phyloP scores from a whole-genome alignment of 345 rosid species.

The Microthlaspi erraticum region DNA sequence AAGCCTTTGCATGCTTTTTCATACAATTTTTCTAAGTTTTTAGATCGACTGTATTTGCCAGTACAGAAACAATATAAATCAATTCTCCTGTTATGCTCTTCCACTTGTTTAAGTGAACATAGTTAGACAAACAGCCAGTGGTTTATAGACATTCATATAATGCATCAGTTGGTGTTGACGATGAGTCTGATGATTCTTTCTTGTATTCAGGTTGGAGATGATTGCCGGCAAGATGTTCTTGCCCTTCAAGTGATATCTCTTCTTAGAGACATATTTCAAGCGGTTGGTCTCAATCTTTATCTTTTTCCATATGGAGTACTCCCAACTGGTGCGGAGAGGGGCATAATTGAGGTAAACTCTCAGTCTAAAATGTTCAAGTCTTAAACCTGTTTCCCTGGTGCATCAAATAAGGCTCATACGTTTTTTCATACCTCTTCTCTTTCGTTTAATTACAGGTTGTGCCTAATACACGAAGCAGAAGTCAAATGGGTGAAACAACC shows the following conservation, averaged over 20 bases:
- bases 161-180: slow-evolving; percentile 15
- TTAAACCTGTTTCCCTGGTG: not conserved
- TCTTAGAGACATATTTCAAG: slow-evolving; percentile 87
- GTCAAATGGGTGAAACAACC: slow-evolving; percentile 99
- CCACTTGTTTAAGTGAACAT: slow-evolving; percentile 16
- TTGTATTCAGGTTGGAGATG: slow-evolving; percentile 90
- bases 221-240: slow-evolving; percentile 99
- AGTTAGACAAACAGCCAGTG: not conserved
- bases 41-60: slow-evolving; percentile 18
- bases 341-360: slow-evolving; percentile 83
- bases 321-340: slow-evolving; percentile 96
- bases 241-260: slow-evolving; percentile 98
- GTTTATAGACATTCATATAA: too few species aligned
- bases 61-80: not conserved
- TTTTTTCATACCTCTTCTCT: not conserved
- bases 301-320: slow-evolving; percentile 98
- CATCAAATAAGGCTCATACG: not conserved
- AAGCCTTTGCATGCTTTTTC: slow-evolving; percentile 27
- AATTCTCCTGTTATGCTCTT: not conserved
- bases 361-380: not conserved
- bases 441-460: slow-evolving; percentile 64
- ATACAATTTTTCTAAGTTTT: not conserved
- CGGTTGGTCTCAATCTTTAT: slow-evolving; percentile 86
- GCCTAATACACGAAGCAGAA: slow-evolving; percentile 92
- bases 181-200: slow-evolving; percentile 24